Conservation (phyloP, 495 filamentous ascomycete species). For the Wilcoxina mikolae region DNA sequence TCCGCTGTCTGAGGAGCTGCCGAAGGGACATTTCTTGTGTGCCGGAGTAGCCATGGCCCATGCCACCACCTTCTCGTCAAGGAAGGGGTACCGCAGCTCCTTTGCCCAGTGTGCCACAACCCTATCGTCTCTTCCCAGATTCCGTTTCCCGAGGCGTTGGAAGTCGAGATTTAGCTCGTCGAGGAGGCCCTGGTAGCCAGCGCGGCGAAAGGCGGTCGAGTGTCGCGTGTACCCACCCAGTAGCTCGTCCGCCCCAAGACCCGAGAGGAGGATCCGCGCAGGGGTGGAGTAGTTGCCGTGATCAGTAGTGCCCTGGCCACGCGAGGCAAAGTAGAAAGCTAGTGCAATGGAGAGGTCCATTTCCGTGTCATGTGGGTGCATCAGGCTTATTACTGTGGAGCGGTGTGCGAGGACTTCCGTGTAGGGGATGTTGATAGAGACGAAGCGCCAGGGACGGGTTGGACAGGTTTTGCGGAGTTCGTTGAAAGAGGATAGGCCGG, state of each 20-base stretch:
- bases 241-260: slow-evolving; percentile 89
- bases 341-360: slow-evolving; percentile 97
- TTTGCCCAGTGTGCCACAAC: slow-evolving; percentile 80
- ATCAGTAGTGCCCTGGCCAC: slow-evolving; percentile 46
- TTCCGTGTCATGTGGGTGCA: slow-evolving; percentile 87
- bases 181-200: slow-evolving; percentile 54
- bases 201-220: slow-evolving; percentile 50
- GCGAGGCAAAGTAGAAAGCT: slow-evolving; percentile 84
- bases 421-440: slow-evolving; percentile 73
- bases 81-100: slow-evolving; percentile 80
- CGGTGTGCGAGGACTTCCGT: slow-evolving; percentile 57
- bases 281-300: slow-evolving; percentile 44
- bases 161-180: slow-evolving; percentile 81
- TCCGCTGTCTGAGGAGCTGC: slow-evolving; percentile 22
- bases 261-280: slow-evolving; percentile 75
- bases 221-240: slow-evolving; percentile 89
- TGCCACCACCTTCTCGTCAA: slow-evolving; percentile 70
- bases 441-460: slow-evolving; percentile 59
- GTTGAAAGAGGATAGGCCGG: slow-evolving; percentile 57
- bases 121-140: slow-evolving; percentile 85
- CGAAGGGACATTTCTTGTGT: slow-evolving; percentile 78
- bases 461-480: slow-evolving; percentile 64
- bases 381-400: slow-evolving; percentile 52
- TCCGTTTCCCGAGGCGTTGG: slow-evolving; percentile 71
- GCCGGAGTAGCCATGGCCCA: slow-evolving; percentile 63